Percentiles rank a stretch among this genome's conserved stretches.
Evolutionary conservation across 2,329 filamentous ascomycete species (phyloP).

Genomic region (Didymella glomerata): DNA sequence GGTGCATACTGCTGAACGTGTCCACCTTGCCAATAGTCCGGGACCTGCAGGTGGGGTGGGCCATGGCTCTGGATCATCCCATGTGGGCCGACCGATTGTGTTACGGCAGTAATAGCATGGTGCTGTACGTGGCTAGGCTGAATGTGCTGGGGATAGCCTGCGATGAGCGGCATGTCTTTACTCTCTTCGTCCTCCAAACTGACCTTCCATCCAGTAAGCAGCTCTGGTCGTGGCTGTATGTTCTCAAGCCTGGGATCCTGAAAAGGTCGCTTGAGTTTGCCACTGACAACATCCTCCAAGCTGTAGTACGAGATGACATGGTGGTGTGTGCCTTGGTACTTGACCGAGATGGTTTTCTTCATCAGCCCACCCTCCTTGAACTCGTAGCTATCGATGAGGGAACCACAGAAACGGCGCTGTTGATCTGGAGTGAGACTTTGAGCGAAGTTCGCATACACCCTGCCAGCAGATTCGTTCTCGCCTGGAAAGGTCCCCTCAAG

Average conservation of each 20-base stretch:
- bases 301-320: constrained; percentile 91
- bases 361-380: constrained; percentile 85
- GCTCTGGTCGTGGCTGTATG: constrained; percentile 45
- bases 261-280: constrained; percentile 48
- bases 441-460: constrained; percentile 50
- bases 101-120: constrained; percentile 30
- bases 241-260: constrained; percentile 47
- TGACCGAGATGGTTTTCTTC: constrained; percentile 92
- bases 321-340: constrained; percentile 76
- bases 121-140: constrained; percentile 43
- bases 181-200: constrained; percentile 50
- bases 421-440: constrained; percentile 55
- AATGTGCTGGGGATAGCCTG: constrained; percentile 41
- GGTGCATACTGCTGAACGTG: constrained; percentile 38
- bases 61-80: constrained; percentile 38
- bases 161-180: constrained; percentile 44
- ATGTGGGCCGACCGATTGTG: constrained; percentile 35
- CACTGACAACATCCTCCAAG: constrained; percentile 73
- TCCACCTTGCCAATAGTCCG: constrained; percentile 45
- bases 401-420: constrained; percentile 75
- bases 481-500: constrained; percentile 32
- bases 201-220: constrained; percentile 50
- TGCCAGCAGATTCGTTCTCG: constrained; percentile 41
- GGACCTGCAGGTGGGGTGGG: constrained; percentile 40
- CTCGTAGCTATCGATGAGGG: constrained; percentile 85